Base-by-base conservation (phyloP, 1,139 yeast species). In the Saccharomycopsis phalli region DNA sequence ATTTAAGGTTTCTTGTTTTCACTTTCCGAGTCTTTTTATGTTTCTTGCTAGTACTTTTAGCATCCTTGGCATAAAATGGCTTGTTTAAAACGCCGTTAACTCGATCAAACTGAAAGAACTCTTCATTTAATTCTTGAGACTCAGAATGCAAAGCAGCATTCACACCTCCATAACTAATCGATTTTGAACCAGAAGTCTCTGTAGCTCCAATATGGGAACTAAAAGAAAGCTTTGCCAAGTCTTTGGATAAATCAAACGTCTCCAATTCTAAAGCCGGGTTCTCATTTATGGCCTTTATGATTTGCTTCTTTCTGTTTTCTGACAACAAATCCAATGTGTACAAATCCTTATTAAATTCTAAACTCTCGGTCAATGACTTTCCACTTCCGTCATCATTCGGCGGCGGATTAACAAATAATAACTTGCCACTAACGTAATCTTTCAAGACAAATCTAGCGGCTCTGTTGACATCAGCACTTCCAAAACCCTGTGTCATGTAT, bases 401-500 rank as follows among this genome's bases (percentile, higher is more conserved):
- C 32, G 98, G 98, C 8, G 97, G 96, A 49, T 78, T 80, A 31
- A 86, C 81, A 55, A 74, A 88, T 39, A 86, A 66, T 45, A 93
- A 67, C 59, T 86, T 88, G 50, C 97, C 98, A 57, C 75, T 84
- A 31, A 93, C 96, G 53, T 87, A 91, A 61, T 93, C 99, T 63
- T 93, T 93, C 55, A 93, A 69, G 45, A 93, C 76, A 51, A 84
- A 83, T 59, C 99, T 73, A 23, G 96, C 80, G 14, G 98, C 96
- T 60, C 98, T 73, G 36, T 95, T 79, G 60, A 88, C 94, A 67
- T 93, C 99, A 4, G 98, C 97, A 50, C 88, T 77, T 55, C 97
- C 97, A 57, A 82, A 86, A 53, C 95, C 95, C 59, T 91, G 96
- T 0, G 96, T 83, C 94, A 87, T 88, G 59, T 77, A 91, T 52